These are phyloP conservation scores for Manihot esculenta DNA, from an alignment of 441 rosid genomes.

Conservation along the genomic window DNA sequence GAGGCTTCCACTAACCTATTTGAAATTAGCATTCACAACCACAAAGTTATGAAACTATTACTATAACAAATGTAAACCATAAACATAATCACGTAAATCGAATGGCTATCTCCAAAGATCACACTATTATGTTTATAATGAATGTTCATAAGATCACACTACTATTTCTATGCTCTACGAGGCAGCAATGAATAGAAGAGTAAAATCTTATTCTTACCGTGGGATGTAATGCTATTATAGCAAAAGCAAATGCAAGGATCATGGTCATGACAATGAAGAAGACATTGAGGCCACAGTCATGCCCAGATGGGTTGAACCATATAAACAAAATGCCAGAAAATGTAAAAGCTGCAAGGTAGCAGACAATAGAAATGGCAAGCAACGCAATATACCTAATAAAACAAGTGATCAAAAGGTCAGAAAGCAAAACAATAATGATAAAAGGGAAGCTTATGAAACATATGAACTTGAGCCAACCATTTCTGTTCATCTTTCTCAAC, in stretches of 20 bases:
- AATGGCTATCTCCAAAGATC: not conserved
- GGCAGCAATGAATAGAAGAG: conserved; percentile 13
- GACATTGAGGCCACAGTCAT: conserved; percentile 88
- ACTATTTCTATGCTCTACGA: not conserved
- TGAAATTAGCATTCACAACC: conserved; percentile 18
- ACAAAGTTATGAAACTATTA: not conserved
- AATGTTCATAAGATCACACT: not conserved
- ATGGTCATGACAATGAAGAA: conserved; percentile 91
- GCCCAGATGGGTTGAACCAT: conserved; percentile 96
- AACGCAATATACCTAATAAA: conserved; percentile 77
- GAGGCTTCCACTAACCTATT: conserved; percentile 93
- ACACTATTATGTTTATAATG: not conserved
- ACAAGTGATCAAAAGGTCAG: conserved; percentile 26
- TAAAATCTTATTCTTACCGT: conserved; percentile 41
- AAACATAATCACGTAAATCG: not conserved
- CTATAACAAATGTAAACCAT: not conserved
- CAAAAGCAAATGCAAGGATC: conserved; percentile 77
- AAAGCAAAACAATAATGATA: conserved; percentile 24
- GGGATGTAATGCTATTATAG: conserved; percentile 77
- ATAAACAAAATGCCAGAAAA: conserved; percentile 84
- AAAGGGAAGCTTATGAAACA: conserved; percentile 6
- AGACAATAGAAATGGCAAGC: conserved; percentile 70
- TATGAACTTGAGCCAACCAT: conserved; percentile 51
- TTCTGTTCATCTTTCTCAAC: conserved; percentile 93
- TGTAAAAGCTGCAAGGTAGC: conserved; percentile 77